Evolutionary conservation across 2,329 filamentous ascomycete species (phyloP).

Genomic region (Parasarocladium wereldwijsianum): DNA sequence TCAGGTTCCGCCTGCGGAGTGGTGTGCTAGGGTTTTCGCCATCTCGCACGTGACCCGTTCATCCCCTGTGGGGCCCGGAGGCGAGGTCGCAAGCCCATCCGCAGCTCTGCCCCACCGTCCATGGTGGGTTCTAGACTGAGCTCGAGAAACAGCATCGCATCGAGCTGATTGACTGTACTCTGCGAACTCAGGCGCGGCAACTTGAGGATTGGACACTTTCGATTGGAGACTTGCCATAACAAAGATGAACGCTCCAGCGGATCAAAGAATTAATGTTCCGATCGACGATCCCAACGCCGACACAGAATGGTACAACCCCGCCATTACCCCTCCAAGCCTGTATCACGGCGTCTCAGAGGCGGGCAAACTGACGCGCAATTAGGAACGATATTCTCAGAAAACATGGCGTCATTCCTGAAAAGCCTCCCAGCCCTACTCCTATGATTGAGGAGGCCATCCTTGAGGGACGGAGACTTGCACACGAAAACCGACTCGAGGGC

Average conservation of each 20-base stretch:
- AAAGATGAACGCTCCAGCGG: conserved; percentile 50
- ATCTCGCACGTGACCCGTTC: too few relatives aligned
- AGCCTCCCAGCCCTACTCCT: conserved; percentile 85
- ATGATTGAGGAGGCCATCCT: conserved; percentile 89
- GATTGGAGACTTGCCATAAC: too few relatives aligned
- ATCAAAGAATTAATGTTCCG: conserved; percentile 61
- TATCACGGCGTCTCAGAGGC: neutral
- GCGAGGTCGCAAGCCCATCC: too few relatives aligned
- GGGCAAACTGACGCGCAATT: conserved; percentile 12
- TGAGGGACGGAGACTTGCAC: conserved; percentile 67
- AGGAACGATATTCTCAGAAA: conserved; percentile 98
- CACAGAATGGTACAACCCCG: conserved; percentile 68
- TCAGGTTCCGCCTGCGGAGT: too few relatives aligned
- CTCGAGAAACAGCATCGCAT: too few relatives aligned
- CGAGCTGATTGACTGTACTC: too few relatives aligned
- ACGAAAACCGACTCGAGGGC: conserved; percentile 85
- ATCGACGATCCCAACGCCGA: conserved; percentile 93
- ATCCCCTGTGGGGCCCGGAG: too few relatives aligned
- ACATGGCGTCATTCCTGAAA: conserved; percentile 95
- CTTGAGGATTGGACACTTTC: too few relatives aligned
- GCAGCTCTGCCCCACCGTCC: too few relatives aligned
- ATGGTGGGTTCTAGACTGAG: too few relatives aligned
- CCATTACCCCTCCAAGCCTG: conserved; percentile 5
- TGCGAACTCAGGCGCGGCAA: too few relatives aligned
- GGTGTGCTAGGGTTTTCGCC: conserved; percentile 26